phyloP scores from a whole-genome alignment of 2,329 filamentous ascomycete species.

The Sporothrix pseudoabietina region DNA sequence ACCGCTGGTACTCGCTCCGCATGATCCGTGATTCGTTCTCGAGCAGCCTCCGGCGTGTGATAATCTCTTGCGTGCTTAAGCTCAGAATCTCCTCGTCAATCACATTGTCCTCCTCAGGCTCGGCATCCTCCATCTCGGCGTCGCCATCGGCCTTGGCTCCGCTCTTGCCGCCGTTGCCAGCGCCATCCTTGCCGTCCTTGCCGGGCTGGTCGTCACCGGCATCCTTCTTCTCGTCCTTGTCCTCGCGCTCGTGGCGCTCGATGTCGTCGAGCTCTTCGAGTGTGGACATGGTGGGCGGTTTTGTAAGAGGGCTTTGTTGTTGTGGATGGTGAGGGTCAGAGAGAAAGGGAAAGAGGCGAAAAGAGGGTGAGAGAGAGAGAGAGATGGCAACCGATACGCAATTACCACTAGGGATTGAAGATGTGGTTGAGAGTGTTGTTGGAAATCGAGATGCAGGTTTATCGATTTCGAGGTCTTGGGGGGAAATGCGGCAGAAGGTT shows the following conservation, averaged over 20 bases:
- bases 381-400: neutral
- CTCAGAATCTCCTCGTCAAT: constrained; percentile 92
- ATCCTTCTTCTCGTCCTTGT: constrained; percentile 50
- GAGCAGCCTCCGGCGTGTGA: constrained; percentile 84
- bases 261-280: constrained; percentile 90
- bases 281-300: constrained; percentile 69
- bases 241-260: constrained; percentile 76
- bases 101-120: constrained; percentile 72
- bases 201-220: constrained; percentile 38
- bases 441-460: neutral
- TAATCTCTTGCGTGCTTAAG: constrained; percentile 91
- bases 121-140: constrained; percentile 87
- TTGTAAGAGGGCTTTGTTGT: constrained; percentile 2
- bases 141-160: constrained; percentile 65
- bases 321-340: neutral
- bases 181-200: constrained; percentile 56
- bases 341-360: neutral
- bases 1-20: constrained; percentile 92
- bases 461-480: constrained; percentile 15
- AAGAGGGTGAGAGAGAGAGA: neutral
- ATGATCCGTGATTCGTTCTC: constrained; percentile 99
- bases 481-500: constrained; percentile 21
- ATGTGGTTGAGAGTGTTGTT: neutral
- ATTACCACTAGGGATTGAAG: neutral
- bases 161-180: constrained; percentile 42